Conservation (phyloP, 495 filamentous ascomycete species). For the Saxophila tyrrhenica region DNA sequence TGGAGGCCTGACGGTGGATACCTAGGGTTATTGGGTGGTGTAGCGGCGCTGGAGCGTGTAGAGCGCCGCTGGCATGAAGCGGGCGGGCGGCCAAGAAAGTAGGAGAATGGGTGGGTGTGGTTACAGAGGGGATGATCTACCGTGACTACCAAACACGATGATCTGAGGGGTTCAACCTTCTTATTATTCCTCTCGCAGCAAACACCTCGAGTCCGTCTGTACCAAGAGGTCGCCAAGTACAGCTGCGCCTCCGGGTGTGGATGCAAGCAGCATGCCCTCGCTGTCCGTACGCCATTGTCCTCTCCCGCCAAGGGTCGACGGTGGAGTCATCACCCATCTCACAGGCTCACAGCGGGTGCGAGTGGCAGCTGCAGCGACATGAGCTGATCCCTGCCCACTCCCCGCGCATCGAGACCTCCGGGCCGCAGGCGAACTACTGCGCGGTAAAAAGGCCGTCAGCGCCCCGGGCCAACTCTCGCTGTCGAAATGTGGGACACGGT, state of each 20-base stretch:
- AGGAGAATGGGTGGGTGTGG: neutral
- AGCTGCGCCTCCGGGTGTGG: no score
- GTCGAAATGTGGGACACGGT: neutral
- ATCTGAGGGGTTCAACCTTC: neutral
- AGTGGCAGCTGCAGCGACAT: neutral
- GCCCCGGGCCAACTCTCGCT: no score
- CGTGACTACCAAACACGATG: neutral
- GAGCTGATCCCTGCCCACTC: no score
- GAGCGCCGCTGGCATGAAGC: neutral
- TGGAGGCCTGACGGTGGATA: neutral
- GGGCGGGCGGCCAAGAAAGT: neutral
- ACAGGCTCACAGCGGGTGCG: neutral
- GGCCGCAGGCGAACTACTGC: neutral
- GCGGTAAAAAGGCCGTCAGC: no score
- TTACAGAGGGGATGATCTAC: no score
- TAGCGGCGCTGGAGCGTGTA: neutral
- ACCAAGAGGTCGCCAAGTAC: no score
- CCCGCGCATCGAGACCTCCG: neutral
- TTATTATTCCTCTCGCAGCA: no score
- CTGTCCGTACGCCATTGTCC: neutral
- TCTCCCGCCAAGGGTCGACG: neutral
- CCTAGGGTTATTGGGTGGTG: neutral
- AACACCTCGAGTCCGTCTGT: no score
- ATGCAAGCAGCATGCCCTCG: no score
- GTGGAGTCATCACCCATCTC: neutral